Percentiles rank a stretch among this genome's conserved stretches.
phyloP scores from a whole-genome alignment of 352 stramenopile genomes.

The Elongisporangium anandrum region DNA sequence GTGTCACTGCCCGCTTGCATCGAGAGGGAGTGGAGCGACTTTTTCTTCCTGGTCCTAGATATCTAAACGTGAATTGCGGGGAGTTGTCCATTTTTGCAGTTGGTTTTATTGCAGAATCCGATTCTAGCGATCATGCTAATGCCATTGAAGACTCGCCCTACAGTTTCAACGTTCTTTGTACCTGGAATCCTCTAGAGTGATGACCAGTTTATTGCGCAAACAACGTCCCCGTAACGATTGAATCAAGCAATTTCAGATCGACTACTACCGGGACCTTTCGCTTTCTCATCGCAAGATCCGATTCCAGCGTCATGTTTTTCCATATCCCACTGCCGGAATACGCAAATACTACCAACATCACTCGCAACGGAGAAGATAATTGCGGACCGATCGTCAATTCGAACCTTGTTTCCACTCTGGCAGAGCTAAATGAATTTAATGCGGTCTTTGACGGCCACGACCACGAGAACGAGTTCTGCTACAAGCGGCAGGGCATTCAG shows the following conservation, averaged over 20 bases:
- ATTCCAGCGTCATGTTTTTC: conserved; percentile 55
- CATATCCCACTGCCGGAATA: conserved; percentile 62
- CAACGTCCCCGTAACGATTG: too few relatives aligned
- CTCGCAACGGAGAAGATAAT: conserved; percentile 17
- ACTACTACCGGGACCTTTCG: conserved; percentile 33
- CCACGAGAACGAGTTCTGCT: conserved; percentile 63
- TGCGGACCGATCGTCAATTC: conserved; percentile 24
- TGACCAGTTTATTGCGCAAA: too few relatives aligned
- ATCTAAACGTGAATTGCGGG: too few relatives aligned
- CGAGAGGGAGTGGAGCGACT: too few relatives aligned
- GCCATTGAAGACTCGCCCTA: too few relatives aligned
- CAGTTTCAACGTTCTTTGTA: too few relatives aligned
- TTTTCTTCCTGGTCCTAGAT: too few relatives aligned
- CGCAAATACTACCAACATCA: conserved; percentile 14
- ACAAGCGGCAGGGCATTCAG: conserved; percentile 34
- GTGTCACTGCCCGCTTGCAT: too few relatives aligned
- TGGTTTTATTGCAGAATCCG: too few relatives aligned
- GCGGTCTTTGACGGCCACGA: conserved; percentile 56
- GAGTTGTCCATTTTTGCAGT: too few relatives aligned
- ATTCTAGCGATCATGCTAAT: too few relatives aligned
- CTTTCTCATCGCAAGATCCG: conserved; percentile 13
- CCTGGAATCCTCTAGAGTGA: too few relatives aligned
- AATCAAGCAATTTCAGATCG: conserved; percentile 42
- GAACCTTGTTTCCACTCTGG: conserved; percentile 31
- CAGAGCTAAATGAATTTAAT: conserved; percentile 49